These are phyloP conservation scores for Aspergillus glaucus DNA, from an alignment of 2,329 filamentous ascomycete species.

Conservation along the genomic window DNA sequence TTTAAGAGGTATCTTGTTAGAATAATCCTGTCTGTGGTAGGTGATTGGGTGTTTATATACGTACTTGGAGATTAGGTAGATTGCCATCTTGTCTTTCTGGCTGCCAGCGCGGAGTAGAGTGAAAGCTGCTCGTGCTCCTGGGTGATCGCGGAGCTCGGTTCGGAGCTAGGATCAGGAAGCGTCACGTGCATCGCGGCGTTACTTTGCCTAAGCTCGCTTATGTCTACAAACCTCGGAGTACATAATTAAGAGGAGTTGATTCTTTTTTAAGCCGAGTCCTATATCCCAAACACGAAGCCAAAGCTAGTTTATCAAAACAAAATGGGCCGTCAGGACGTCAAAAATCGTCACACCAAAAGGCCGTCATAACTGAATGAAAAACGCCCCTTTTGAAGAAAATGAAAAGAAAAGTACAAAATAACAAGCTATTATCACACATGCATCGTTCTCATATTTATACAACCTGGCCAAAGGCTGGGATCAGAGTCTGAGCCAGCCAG, in stretches of 20 bases:
- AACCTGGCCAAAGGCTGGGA: conserved; percentile 77
- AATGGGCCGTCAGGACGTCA: conserved; percentile 4
- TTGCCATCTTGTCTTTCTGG: conserved; percentile 12
- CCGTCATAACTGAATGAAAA: conserved; percentile 3
- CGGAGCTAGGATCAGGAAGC: background rate
- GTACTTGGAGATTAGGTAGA: conserved; percentile 40
- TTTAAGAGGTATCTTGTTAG: background rate
- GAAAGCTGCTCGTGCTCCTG: background rate
- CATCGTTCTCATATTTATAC: conserved; percentile 37
- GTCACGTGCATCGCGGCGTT: background rate
- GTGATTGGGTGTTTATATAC: conserved; percentile 1
- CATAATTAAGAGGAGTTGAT: conserved; percentile 15
- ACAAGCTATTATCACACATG: conserved; percentile 9
- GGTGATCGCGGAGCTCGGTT: background rate
- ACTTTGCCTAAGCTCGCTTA: background rate
- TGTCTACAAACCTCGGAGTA: background rate
- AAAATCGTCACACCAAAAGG: conserved; percentile 7
- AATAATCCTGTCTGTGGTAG: background rate
- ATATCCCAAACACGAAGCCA: background rate
- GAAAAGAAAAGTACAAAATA: conserved; percentile 4
- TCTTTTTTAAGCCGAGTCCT: conserved; percentile 1
- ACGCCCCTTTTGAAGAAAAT: conserved; percentile 3
- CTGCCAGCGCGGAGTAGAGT: background rate
- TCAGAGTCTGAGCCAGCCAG: conserved; percentile 97
- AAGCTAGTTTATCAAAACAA: background rate